A percentile compares a stretch with the other conserved stretches of the same genome.
phyloP scores from a whole-genome alignment of 2,329 filamentous ascomycete genomes.

The Verticillium nonalfalfae region DNA sequence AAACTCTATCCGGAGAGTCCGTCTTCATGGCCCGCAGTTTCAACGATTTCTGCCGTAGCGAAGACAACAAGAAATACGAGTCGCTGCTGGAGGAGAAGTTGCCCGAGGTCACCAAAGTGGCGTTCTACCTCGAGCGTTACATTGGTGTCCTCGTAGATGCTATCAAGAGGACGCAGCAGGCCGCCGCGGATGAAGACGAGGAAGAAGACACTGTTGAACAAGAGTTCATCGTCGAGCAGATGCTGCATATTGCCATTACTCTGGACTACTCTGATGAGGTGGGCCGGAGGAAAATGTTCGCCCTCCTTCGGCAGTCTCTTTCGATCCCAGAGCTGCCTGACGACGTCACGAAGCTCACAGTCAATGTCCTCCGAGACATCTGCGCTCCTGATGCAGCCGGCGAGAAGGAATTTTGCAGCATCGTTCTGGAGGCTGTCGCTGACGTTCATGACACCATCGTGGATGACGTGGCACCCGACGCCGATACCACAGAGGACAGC shows the following conservation, averaged over 20 bases:
- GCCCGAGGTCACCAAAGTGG: slow-evolving; percentile 87
- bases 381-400: slow-evolving; percentile 69
- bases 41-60: slow-evolving; percentile 82
- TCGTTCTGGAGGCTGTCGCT: slow-evolving; percentile 87
- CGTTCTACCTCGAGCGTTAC: slow-evolving; percentile 79
- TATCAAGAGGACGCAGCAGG: slow-evolving; percentile 50
- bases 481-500: slow-evolving; percentile 57
- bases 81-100: slow-evolving; percentile 83
- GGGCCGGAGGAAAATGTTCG: slow-evolving; percentile 92
- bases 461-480: slow-evolving; percentile 52
- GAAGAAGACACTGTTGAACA: slow-evolving; percentile 83
- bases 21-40: slow-evolving; percentile 88
- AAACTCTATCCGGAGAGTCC: slow-evolving; percentile 75
- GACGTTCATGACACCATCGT: slow-evolving; percentile 95
- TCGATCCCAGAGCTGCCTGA: slow-evolving; percentile 85
- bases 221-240: slow-evolving; percentile 92
- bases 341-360: slow-evolving; percentile 80
- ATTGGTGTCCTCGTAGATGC: slow-evolving; percentile 62
- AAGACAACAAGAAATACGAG: slow-evolving; percentile 69
- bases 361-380: slow-evolving; percentile 76
- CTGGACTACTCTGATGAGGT: slow-evolving; percentile 98
- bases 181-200: slow-evolving; percentile 56
- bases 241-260: slow-evolving; percentile 85
- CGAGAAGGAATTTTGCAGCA: slow-evolving; percentile 75
- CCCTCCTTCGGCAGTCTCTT: slow-evolving; percentile 76